These are phyloP conservation scores for Cladosporium colombiae DNA, from an alignment of 2,329 filamentous ascomycete genomes.

Conservation along the genomic window DNA sequence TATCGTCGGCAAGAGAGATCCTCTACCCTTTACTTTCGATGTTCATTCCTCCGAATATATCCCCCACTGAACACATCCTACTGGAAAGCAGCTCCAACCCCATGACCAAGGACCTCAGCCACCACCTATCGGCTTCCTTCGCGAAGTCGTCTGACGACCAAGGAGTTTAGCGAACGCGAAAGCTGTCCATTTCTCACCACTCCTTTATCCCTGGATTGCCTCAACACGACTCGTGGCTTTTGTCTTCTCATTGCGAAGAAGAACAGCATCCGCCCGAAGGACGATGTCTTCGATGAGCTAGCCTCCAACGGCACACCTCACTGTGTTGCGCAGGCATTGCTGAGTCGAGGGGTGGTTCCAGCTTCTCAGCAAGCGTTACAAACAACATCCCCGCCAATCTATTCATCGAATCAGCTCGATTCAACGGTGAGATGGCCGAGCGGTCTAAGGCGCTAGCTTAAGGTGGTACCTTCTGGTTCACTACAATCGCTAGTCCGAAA, in stretches of 20 bases:
- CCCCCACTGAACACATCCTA: no score
- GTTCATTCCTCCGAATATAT: not conserved
- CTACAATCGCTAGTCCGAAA: conserved; percentile 23
- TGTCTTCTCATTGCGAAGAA: not conserved
- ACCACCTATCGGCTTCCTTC: not conserved
- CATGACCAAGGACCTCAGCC: not conserved
- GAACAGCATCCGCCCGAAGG: not conserved
- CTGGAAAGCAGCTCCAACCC: no score
- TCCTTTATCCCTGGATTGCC: not conserved
- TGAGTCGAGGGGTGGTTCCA: not conserved
- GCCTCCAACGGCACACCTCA: no score
- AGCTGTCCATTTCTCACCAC: not conserved
- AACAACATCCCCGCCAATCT: not conserved
- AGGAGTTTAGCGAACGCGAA: not conserved
- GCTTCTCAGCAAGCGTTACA: not conserved
- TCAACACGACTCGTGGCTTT: not conserved
- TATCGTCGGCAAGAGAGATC: not conserved
- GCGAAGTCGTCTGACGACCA: not conserved
- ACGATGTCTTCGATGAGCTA: not conserved
- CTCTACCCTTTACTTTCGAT: not conserved
- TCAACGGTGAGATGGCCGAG: conserved; percentile 19
- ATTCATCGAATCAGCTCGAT: conserved; percentile 6
- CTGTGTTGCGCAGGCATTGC: not conserved
- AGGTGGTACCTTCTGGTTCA: conserved; percentile 21
- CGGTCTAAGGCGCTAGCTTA: conserved; percentile 35